Base-by-base conservation (phyloP, 1,284 basidiomycete species). In the Microbotryum saponariae region DNA sequence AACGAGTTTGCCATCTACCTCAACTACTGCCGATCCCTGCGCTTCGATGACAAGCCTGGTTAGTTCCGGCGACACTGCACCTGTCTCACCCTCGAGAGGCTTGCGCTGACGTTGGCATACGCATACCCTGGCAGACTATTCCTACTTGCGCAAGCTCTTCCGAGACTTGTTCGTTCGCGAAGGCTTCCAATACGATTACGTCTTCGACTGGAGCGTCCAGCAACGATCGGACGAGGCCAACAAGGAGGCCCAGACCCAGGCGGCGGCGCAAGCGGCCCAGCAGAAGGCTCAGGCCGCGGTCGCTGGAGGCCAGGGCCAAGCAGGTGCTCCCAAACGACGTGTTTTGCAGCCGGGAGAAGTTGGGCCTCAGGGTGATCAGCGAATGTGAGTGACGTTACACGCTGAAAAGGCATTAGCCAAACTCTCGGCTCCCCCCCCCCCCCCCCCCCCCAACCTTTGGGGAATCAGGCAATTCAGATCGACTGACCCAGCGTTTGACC, bases 1-100 rank as follows among this genome's bases (percentile, higher is more conserved):
- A 92, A 92, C 78, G 93, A 97, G 79, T 96, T 96, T 71, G 91
- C 90, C 54, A 94, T 96, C 72, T 97, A 96, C 83, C 81, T 97
- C 73, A 97, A 96, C 80, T 97, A 96, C 79, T 92, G 90, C 68
- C 89, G 93, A 65, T 91, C 91, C 54, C 86, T 97, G 64, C 89
- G 92, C 72, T 97, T 97, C 77, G 92, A 97, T 74, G 93, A 97
- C 82, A 97, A 70, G 60, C 69, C 68, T 55, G 37, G 37, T 42
- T 18, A 42, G 37, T 45, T n/a, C 27, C 18, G 16, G 21, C 25
- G 27, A 23, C 20, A 21, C 20, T 20, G 51, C 46, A 25, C 48
- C n/a, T 47, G 37, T 53, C 50, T 59, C 50, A 46, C 21, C 6
- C 25, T 47, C 16, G 37, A 42, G 37, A 42, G 37, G 14, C 37